Evolutionary conservation across 306 rosid species (phyloP).

Genomic region (Vigna trinervia): DNA sequence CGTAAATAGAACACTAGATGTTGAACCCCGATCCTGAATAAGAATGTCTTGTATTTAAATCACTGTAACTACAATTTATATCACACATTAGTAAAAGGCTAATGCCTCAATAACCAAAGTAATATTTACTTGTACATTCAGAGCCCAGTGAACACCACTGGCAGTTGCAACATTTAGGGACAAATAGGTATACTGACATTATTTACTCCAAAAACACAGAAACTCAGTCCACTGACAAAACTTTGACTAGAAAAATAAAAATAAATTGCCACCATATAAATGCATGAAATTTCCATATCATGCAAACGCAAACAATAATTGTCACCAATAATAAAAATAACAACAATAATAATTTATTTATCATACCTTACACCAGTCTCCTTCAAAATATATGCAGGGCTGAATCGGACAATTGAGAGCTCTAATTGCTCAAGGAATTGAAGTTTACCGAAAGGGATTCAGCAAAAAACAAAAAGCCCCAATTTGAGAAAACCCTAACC

Average conservation of each 20-base stretch:
- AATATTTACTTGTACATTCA: neutral
- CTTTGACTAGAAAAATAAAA: neutral
- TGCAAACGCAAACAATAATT: conserved; percentile 7
- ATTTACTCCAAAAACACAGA: neutral
- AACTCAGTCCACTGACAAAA: conserved; percentile 1
- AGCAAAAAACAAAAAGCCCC: conserved; percentile 54
- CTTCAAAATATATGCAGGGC: conserved; percentile 41
- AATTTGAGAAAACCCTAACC: conserved; percentile 70
- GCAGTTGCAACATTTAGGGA: conserved; percentile 22
- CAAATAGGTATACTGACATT: conserved; percentile 43
- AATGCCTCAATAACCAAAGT: conserved; percentile 21
- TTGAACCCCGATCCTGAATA: neutral
- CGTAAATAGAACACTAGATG: neutral
- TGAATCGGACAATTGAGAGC: conserved; percentile 39
- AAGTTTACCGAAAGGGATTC: conserved; percentile 52
- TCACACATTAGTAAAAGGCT: neutral
- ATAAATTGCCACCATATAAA: neutral
- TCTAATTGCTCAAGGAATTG: conserved; percentile 14
- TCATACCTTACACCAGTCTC: conserved; percentile 54
- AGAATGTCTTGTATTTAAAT: neutral
- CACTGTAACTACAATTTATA: conserved; percentile 34
- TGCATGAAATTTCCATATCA: neutral
- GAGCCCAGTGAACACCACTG: neutral
- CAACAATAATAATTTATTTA: neutral
- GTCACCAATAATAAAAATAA: neutral